Evolutionary conservation across 306 rosid species (phyloP), one percentile per base, ranked within the genome.

Genomic region (Nissolia schottii): DNA sequence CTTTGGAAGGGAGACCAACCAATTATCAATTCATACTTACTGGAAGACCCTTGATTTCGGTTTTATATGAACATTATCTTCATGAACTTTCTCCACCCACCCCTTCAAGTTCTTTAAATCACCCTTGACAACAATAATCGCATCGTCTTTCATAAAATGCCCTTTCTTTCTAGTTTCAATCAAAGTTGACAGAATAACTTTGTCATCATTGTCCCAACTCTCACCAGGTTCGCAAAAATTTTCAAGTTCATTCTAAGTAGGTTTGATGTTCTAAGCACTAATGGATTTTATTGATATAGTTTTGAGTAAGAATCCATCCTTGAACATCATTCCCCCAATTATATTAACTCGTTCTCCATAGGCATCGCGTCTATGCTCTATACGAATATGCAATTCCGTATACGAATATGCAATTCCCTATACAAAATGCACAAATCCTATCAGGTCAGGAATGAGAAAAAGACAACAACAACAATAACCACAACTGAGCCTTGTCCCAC

Each of bases 101-200:
- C 99, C 99, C 71, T 95, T 92, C 86, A 95, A 78, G 73, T 88
- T 89, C 81, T 92, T 95, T 8, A 95, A 87, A 56, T 95, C 99
- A 2, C 99, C 99, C 87, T 87, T 92, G 64, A 95, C 40, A 7
- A 95, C 84, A 71, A 95, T 89, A 32, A 95, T 93, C 7, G 99
- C 90, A 81, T 95, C 99, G 24, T 97, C 99, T 86, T 95, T 95
- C 93, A 92, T 64, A 83, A 95, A 95, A 64, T 95, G 99, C 31
- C 99, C 99, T 76, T 95, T 95, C 83, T 92, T 95, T 65, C 99
- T 85, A 73, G 89, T 92, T 16, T 89, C 89, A 82, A 95, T 89
- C 77, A 95, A 82, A 23, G 96, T 95, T 23, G 97, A 91, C 75
- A 94, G 79, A 76, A 97, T 86, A 48, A 89, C 96, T 2, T 92